Evolutionary conservation across 164 flowering plant genomes (phyloP).

Genomic region (Aristolochia contorta): DNA sequence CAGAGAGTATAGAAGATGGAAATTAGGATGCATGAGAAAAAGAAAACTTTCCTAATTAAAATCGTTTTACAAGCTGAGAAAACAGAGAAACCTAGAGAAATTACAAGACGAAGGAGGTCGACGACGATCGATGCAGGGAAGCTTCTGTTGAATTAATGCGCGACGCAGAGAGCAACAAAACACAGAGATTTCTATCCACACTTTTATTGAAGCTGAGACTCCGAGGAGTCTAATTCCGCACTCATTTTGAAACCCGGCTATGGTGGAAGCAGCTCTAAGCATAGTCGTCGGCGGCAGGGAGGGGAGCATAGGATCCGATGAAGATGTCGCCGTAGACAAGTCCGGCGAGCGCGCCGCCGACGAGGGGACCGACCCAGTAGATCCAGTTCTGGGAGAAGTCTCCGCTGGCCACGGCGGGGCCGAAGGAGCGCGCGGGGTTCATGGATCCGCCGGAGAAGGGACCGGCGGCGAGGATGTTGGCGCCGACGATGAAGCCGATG

Average conservation of each 20-base stretch:
- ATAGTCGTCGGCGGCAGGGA: conserved; percentile 32
- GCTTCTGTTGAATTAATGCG: too few species aligned
- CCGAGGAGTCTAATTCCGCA: too few species aligned
- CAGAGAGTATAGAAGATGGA: too few species aligned
- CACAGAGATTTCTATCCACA: neutral
- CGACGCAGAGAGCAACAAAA: too few species aligned
- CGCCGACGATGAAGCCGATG: conserved; percentile 71
- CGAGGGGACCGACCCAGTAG: conserved; percentile 72
- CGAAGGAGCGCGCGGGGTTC: conserved; percentile 75
- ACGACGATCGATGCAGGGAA: too few species aligned
- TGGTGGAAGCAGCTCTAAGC: conserved; percentile 8
- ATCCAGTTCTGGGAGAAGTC: conserved; percentile 45
- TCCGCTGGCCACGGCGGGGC: conserved; percentile 59
- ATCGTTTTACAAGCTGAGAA: too few species aligned
- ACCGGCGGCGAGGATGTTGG: conserved; percentile 63
- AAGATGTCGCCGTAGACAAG: conserved; percentile 49
- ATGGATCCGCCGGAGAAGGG: conserved; percentile 72
- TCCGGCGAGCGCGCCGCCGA: conserved; percentile 67
- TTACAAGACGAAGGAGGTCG: too few species aligned
- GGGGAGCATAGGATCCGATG: conserved; percentile 43
- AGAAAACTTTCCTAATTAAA: too few species aligned
- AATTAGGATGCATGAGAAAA: too few species aligned
- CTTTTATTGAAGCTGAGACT: neutral
- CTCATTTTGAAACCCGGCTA: too few species aligned
- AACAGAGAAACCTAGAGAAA: too few species aligned